Percentiles rank a stretch among this genome's conserved stretches.
Evolutionary conservation across 352 stramenopile genomes (phyloP).

Genomic region (Phytophthora ohioensis): DNA sequence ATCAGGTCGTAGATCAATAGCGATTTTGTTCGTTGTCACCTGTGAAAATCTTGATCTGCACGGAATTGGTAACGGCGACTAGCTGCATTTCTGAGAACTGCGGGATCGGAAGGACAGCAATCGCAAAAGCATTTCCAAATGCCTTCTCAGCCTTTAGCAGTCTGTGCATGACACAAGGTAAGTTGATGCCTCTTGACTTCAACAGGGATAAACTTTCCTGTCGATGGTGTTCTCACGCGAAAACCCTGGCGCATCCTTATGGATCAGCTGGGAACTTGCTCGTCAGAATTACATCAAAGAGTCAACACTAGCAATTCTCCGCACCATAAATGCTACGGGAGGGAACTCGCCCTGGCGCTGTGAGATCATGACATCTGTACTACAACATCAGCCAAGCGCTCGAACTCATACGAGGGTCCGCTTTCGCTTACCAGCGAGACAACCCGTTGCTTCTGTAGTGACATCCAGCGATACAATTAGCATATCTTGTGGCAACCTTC

Average conservation of each 20-base stretch:
- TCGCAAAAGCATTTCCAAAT: slow-evolving; percentile 64
- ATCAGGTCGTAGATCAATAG: neutral
- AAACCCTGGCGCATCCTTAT: slow-evolving; percentile 45
- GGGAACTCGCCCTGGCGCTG: slow-evolving; percentile 74
- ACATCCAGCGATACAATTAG: neutral
- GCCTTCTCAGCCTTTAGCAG: slow-evolving; percentile 65
- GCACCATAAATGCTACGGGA: slow-evolving; percentile 75
- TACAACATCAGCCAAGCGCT: slow-evolving; percentile 5
- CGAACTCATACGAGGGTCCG: neutral
- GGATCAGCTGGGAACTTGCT: slow-evolving; percentile 42
- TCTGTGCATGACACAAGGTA: slow-evolving; percentile 25
- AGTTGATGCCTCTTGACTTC: neutral
- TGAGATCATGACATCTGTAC: slow-evolving; percentile 79
- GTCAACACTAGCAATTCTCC: neutral
- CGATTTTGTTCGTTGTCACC: slow-evolving; percentile 29
- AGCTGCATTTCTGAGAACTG: slow-evolving; percentile 58
- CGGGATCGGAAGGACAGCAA: slow-evolving; percentile 58
- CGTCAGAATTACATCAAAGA: neutral
- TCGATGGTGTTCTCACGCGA: slow-evolving; percentile 53
- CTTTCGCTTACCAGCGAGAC: slow-evolving; percentile 52
- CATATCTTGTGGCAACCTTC: neutral
- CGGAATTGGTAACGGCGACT: slow-evolving; percentile 44
- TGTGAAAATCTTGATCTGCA: slow-evolving; percentile 59
- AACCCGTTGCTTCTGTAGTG: slow-evolving; percentile 52
- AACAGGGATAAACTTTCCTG: slow-evolving; percentile 29